Evolutionary conservation across 140 eudicot genomes (phyloP).

Genomic region (Senecio squalidus): DNA sequence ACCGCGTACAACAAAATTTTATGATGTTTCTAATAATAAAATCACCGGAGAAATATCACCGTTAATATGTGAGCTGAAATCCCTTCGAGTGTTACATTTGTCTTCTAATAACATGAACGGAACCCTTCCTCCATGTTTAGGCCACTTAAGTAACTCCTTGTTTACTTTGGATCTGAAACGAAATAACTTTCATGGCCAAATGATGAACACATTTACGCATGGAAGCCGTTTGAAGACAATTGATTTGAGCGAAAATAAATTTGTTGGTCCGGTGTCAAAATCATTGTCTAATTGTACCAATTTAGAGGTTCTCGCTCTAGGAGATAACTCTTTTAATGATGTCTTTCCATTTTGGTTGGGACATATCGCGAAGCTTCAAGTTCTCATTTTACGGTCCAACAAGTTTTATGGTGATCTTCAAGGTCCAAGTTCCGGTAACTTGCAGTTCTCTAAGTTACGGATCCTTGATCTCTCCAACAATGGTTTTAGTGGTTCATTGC

Average conservation of each 20-base stretch:
- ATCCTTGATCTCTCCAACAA: slow-evolving; percentile 26
- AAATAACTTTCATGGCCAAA: slow-evolving; percentile 15
- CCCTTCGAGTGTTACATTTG: slow-evolving; percentile 24
- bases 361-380: slow-evolving; percentile 5
- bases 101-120: slow-evolving; percentile 36
- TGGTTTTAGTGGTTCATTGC: slow-evolving; percentile 21
- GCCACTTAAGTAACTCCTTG: slow-evolving; percentile 16
- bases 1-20: background rate
- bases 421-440: background rate
- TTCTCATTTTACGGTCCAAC: slow-evolving; percentile 21
- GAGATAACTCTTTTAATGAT: slow-evolving; percentile 15
- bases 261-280: slow-evolving; percentile 14
- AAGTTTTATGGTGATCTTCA: slow-evolving; percentile 19
- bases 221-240: background rate
- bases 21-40: slow-evolving; percentile 15
- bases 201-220: slow-evolving; percentile 4
- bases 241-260: slow-evolving; percentile 16
- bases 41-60: slow-evolving; percentile 31
- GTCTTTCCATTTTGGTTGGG: slow-evolving; percentile 28
- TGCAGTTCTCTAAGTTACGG: background rate
- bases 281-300: slow-evolving; percentile 22
- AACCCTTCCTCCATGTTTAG: slow-evolving; percentile 32
- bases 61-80: slow-evolving; percentile 14
- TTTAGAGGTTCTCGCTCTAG: slow-evolving; percentile 18
- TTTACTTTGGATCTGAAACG: slow-evolving; percentile 1